Evolutionary conservation across 2,329 filamentous ascomycete genomes (phyloP).

Genomic region (Diaporthe longicolla): DNA sequence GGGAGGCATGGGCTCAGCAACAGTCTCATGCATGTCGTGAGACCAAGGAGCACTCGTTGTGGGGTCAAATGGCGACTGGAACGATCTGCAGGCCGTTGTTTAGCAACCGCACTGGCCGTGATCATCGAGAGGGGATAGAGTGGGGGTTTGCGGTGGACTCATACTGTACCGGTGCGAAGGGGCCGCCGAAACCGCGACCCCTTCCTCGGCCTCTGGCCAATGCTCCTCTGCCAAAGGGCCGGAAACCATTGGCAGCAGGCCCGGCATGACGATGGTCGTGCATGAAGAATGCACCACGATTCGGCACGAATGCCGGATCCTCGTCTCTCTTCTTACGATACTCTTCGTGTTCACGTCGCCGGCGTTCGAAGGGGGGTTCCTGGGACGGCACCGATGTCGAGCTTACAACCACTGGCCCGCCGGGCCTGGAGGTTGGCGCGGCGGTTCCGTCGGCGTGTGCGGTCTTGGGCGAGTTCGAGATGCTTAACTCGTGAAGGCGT

Average conservation of each 20-base stretch:
- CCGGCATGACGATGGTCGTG: constrained; percentile 90
- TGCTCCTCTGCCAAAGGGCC: constrained; percentile 74
- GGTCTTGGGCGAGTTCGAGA: constrained; percentile 58
- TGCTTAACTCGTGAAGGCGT: constrained; percentile 69
- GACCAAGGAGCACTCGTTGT: constrained; percentile 85
- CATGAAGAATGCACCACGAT: constrained; percentile 95
- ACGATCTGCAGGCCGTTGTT: constrained; percentile 51
- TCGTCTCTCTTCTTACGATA: constrained; percentile 90
- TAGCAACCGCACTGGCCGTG: constrained; percentile 36
- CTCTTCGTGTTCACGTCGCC: constrained; percentile 89
- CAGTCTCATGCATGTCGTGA: constrained; percentile 91
- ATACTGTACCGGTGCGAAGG: constrained; percentile 75
- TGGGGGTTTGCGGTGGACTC: constrained; percentile 51
- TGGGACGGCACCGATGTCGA: constrained; percentile 64
- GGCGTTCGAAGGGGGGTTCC: constrained; percentile 76
- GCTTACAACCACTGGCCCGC: constrained; percentile 68
- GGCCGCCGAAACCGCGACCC: constrained; percentile 67
- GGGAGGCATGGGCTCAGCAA: constrained; percentile 61
- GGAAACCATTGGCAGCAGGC: constrained; percentile 83
- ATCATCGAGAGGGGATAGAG: neutral
- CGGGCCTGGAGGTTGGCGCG: constrained; percentile 57
- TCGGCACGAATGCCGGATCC: constrained; percentile 94
- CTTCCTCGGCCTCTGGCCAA: constrained; percentile 71
- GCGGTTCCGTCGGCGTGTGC: constrained; percentile 61
- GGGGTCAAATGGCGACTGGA: constrained; percentile 68